Evolutionary conservation across 2,329 filamentous ascomycete genomes (phyloP).

Genomic region (Arachnopeziza araneosa): DNA sequence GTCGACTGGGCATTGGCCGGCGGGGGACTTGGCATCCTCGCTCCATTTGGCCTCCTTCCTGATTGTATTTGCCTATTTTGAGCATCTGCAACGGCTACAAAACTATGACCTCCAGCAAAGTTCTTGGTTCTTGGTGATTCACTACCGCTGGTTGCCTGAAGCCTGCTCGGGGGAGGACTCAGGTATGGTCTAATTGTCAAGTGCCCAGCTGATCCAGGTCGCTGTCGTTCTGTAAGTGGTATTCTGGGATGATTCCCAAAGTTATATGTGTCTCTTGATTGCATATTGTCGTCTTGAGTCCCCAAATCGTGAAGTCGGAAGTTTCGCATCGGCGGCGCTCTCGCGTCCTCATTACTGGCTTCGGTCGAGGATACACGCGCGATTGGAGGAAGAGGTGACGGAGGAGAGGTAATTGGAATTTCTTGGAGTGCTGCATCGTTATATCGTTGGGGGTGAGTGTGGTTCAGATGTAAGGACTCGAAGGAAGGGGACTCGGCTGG

Average conservation of each 20-base stretch:
- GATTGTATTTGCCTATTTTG: conserved; percentile 15
- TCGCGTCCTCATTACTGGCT: conserved; percentile 10
- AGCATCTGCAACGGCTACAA: conserved; percentile 16
- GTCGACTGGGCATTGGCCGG: conserved; percentile 5
- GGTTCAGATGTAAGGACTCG: conserved; percentile 24
- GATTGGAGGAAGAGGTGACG: conserved; percentile 41
- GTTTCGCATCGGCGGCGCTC: background rate
- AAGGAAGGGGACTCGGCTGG: conserved; percentile 26
- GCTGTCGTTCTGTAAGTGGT: conserved; percentile 15
- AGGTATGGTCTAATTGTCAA: conserved; percentile 10
- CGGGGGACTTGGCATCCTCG: conserved; percentile 24
- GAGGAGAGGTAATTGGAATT: conserved; percentile 33
- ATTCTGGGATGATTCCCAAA: conserved; percentile 20
- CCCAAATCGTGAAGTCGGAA: conserved; percentile 12
- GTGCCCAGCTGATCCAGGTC: conserved; percentile 25
- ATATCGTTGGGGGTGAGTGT: conserved; percentile 25
- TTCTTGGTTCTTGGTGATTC: conserved; percentile 7
- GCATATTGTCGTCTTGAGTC: conserved; percentile 8
- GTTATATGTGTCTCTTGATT: conserved; percentile 14
- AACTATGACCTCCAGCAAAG: conserved; percentile 3
- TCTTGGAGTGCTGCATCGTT: conserved; percentile 19
- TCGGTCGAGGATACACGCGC: conserved; percentile 31
- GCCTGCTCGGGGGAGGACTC: conserved; percentile 10
- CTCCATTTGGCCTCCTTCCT: conserved; percentile 21
- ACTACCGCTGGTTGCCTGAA: conserved; percentile 11